phyloP scores from a whole-genome alignment of 2,329 filamentous ascomycete species.

The Fusarium aywerte region DNA sequence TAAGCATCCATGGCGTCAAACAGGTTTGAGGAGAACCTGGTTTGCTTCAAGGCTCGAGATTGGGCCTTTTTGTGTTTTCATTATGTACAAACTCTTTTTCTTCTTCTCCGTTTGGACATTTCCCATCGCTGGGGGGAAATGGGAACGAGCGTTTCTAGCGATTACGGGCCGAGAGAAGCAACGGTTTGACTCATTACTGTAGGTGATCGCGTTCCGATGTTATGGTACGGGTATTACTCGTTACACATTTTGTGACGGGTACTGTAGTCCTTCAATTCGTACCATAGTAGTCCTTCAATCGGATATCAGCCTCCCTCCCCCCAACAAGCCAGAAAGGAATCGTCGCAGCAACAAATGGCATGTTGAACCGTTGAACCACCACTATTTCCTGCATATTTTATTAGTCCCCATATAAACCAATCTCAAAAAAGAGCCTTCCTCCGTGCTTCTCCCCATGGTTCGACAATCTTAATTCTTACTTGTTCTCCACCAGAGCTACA shows the following conservation, averaged over 20 bases:
- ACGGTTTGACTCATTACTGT: constrained; percentile 12
- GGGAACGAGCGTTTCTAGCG: background rate
- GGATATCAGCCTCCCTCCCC: constrained; percentile 3
- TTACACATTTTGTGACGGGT: background rate
- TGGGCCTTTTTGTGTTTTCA: constrained; percentile 15
- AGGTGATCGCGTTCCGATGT: background rate
- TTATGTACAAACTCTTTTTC: constrained; percentile 21
- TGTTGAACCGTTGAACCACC: background rate
- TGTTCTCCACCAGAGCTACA: background rate
- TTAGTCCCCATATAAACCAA: background rate
- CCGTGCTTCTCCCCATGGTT: constrained; percentile 32
- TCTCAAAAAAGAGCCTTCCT: background rate
- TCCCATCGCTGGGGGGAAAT: background rate
- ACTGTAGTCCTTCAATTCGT: background rate
- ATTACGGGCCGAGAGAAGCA: constrained; percentile 10
- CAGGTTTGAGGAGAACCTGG: constrained; percentile 36
- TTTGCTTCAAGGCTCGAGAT: background rate
- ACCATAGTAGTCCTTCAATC: background rate
- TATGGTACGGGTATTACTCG: background rate
- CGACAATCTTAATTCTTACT: constrained; percentile 39
- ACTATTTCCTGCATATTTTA: background rate
- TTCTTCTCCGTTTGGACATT: constrained; percentile 19
- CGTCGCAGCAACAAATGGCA: constrained; percentile 6
- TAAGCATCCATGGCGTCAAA: constrained; percentile 31
- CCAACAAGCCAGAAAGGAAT: background rate